Evolutionary conservation across 306 rosid species (phyloP), one percentile per base, ranked within the genome.

Genomic region (Castanea sativa): DNA sequence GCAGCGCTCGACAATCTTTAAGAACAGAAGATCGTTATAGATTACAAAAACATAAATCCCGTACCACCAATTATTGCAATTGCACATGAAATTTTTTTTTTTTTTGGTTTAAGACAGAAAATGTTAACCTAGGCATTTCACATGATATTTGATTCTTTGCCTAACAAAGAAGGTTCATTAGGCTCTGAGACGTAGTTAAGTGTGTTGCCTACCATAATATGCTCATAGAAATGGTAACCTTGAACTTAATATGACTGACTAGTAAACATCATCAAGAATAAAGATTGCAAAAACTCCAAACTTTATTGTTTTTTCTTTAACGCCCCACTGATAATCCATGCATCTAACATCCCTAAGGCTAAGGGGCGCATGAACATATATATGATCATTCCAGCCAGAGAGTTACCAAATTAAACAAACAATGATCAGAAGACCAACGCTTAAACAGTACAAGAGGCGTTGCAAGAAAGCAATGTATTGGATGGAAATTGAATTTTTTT

Each of bases 401-500:
- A 60, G 16, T 9, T 4, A 33, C 73, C 41, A 64, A 79, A 71
- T 61, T 51, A 49, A 49, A 73, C 56, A 67, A 72, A 68, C 18
- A 49, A 57, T 69, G 55, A 73, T 59, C 19, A 43, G 57, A 64
- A 18, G 71, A 15, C 12, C 64, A 57, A 65, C 77, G 53, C 68
- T 33, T 59, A 59, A 49, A 73, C 67, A 49, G 53, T 73, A 45
- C 55, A 32, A 69, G 60, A 30, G 64, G 56, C 52, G 33, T 33
- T 11, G 20, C 71, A 14, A 52, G 33, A 69, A 74, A 35, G 51
- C 15, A 33, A 77, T 32, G 75, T 12, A 43, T 43, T 64, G 76
- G 52, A 76, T 55, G 49, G 74, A 71, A 67, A 68, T 38, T 56
- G 19, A 51, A 76, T 68, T 38, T 7, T 25, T n/a, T n/a, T n/a